Evolutionary conservation across 2,329 filamentous ascomycete species (phyloP), one percentile per base, ranked within the genome.

Genomic region (Colletotrichum zoysiae): DNA sequence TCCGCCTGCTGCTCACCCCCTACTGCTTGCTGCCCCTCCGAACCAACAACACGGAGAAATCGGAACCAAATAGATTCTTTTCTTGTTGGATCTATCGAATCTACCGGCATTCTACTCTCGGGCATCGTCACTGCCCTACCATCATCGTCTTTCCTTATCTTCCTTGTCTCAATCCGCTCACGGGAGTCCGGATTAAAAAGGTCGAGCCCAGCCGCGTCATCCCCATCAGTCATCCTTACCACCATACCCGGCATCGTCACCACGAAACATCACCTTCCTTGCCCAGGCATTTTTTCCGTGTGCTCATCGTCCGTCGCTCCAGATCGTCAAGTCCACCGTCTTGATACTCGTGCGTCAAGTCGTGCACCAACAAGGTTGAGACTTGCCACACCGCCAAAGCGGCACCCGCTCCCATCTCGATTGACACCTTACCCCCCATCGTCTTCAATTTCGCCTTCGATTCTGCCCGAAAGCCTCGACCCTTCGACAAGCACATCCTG

Each of bases 381-480:
- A 48, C 42, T 20, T 35, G 30, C 51, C 38, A n/a, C 35, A 57
- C 5, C 38, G 46, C 26, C 62, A 38, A 33, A 50, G 14, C 30
- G 40, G 33, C 55, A 68, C 30, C 30, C 30, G 30, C 30, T 30
- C 30, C 3, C 30, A 30, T 30, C 30, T 30, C 30, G 30, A 30
- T 30, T 30, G 30, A 30, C 30, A 30, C 59, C 33, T 40, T 58
- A 38, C 6, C 40, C 68, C 48, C 48, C 68, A 38, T 61, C 56
- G 48, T 66, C 61, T 62, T 66, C 61, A 42, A 50, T 56, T 65
- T 53, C 69, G 65, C 65, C 69, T 69, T 71, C 65, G 44, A 59
- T 69, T 71, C 59, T 64, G 65, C 69, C 69, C 53, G 38, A 71
- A 48, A 64, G 65, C 69, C 69, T 71, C 69, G 69, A 71, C 69